Percentiles rank a stretch among this genome's conserved stretches.
These are phyloP conservation scores for Penicillium sp. DNA, from an alignment of 2,329 filamentous ascomycete species.

Conservation along the genomic window DNA sequence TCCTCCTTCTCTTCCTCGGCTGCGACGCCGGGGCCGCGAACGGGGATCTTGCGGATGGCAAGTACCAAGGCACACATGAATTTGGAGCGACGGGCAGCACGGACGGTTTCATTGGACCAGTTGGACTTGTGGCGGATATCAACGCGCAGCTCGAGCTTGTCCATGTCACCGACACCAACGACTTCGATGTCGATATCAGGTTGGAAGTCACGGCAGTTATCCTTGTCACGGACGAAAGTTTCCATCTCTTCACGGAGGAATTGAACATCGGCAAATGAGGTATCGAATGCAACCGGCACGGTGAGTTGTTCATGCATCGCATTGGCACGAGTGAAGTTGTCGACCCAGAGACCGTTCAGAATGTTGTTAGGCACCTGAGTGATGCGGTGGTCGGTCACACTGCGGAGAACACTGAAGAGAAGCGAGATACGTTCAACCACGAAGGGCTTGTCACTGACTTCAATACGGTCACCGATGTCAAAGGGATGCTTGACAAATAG, in stretches of 20 bases:
- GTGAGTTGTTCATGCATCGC: slow-evolving; percentile 87
- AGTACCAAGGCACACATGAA: slow-evolving; percentile 94
- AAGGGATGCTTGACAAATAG: slow-evolving; percentile 98
- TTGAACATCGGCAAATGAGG: slow-evolving; percentile 86
- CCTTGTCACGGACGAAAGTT: slow-evolving; percentile 77
- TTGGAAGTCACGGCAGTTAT: slow-evolving; percentile 91
- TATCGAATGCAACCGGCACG: slow-evolving; percentile 82
- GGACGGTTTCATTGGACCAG: slow-evolving; percentile 84
- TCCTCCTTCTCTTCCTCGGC: slow-evolving; percentile 54
- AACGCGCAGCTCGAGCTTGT: slow-evolving; percentile 82
- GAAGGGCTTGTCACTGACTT: slow-evolving; percentile 71
- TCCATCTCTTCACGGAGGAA: slow-evolving; percentile 83
- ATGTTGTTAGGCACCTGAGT: slow-evolving; percentile 87
- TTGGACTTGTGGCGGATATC: slow-evolving; percentile 92
- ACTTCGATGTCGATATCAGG: slow-evolving; percentile 80
- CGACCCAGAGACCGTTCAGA: slow-evolving; percentile 90
- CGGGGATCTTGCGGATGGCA: slow-evolving; percentile 84
- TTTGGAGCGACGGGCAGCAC: slow-evolving; percentile 82
- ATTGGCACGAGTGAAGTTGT: slow-evolving; percentile 89
- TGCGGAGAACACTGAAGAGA: slow-evolving; percentile 88
- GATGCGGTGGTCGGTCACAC: slow-evolving; percentile 78
- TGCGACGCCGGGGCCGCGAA: slow-evolving; percentile 78
- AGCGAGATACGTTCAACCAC: slow-evolving; percentile 93
- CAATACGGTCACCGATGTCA: slow-evolving; percentile 92
- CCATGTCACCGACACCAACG: slow-evolving; percentile 77